A percentile compares a stretch with the other conserved stretches of the same genome.
Conservation (phyloP, 441 rosid genomes). For the Corymbia calophylla region DNA sequence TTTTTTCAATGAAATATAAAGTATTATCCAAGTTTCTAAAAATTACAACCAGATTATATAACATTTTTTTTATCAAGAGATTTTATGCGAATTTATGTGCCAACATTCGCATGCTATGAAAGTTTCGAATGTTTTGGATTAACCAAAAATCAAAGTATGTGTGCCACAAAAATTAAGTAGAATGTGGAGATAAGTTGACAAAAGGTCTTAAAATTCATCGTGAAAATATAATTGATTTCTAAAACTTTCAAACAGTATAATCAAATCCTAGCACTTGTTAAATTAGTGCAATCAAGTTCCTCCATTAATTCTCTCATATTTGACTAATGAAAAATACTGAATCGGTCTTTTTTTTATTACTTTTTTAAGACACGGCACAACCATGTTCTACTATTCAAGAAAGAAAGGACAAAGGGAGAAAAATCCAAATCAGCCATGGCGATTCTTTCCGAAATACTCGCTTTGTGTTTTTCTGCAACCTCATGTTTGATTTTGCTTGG, state of each 20-base stretch:
- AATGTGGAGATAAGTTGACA: not conserved
- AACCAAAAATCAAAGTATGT: not conserved
- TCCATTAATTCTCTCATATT: fast-evolving
- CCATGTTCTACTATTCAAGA: not conserved
- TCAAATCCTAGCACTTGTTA: fast-evolving
- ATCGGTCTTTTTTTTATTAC: not conserved
- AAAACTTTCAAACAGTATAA: not conserved
- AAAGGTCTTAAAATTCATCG: fast-evolving
- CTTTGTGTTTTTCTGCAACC: not conserved
- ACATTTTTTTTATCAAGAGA: too few species aligned
- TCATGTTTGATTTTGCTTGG: not conserved
- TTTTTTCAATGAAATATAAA: not conserved
- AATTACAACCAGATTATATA: not conserved
- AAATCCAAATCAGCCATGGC: not conserved
- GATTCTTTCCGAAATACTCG: not conserved
- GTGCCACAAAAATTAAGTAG: not conserved
- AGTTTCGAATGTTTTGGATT: not conserved
- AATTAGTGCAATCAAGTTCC: not conserved
- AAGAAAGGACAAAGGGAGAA: not conserved
- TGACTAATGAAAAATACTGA: not conserved
- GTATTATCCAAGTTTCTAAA: fast-evolving
- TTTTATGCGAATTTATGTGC: not conserved
- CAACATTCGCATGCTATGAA: not conserved
- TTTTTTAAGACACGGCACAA: not conserved
- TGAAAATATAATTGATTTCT: fast-evolving